Evolutionary conservation across 352 stramenopile species (phyloP), one percentile per base, ranked within the genome.

Genomic region (Phytophthora ohioensis): DNA sequence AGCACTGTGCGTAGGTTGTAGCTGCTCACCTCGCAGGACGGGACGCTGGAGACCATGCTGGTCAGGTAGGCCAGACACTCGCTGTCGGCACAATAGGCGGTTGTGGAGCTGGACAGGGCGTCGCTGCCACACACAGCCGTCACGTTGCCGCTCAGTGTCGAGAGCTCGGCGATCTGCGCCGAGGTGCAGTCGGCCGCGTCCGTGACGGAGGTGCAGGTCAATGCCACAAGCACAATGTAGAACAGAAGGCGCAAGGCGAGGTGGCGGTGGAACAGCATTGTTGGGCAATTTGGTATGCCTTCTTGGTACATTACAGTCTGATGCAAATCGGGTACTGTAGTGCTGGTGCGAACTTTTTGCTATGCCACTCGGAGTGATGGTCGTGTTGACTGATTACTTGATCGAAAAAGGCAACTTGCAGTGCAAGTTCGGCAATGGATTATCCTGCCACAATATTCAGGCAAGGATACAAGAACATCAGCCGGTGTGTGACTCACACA

Each of bases 1-100:
- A 79, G 49, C 34, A 74, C 69, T n/a, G 67, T 53, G 57, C 71
- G 71, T 21, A 79, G 56, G 51, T 79, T 79, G 67, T 79, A 79
- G 62, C 62, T 67, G 15, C 45, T n/a, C 35, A 79, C 31, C 38
- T 79, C 71, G 48, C 71, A 79, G 46, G 69, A 75, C 39, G 71
- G 71, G 10, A 74, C 63, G 31, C 42, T 70, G 56, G 61, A 46
- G 49, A 61, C 12, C 17, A 72, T 49, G 42, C 62, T 70, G 38
- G 71, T 76, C 15, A 79, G 55, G 36, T 59, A 69, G 1, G 67
- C 71, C 17, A 79, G 46, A 31, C 71, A 79, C 39, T 46, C 38
- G 47, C 53, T 70, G 57, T 74, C 48, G 39, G 10, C 8, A 45
- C 71, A 79, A 47, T 69, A 76, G 5, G 61, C 30, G 30, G 61